Conservation (phyloP, 148 eudicot species). For the Dysphania ambrosioides region DNA sequence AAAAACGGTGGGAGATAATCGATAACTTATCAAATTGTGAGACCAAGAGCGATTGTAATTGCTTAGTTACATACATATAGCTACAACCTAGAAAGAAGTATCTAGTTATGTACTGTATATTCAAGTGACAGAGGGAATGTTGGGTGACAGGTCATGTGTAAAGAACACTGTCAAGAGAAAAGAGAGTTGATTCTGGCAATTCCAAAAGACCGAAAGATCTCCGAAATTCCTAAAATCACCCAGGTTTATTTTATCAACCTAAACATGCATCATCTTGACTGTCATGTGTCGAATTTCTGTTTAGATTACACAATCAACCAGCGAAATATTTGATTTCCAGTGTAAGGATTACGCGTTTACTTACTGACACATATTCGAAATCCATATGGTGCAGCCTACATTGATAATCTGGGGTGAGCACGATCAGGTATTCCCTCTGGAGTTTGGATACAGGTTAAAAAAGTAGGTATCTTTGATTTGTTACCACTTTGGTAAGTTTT, state of each 20-base stretch:
- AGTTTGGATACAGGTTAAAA: conserved; percentile 67
- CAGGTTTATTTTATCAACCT: conserved; percentile 72
- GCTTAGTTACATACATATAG: too few relatives aligned
- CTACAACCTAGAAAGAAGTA: neutral
- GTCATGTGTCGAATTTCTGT: neutral
- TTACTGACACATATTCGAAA: too few relatives aligned
- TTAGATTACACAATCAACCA: too few relatives aligned
- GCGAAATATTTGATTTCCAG: too few relatives aligned
- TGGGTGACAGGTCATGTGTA: conserved; percentile 53
- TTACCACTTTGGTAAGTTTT: neutral
- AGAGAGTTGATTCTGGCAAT: conserved; percentile 58
- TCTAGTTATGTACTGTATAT: neutral
- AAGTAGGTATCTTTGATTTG: conserved; percentile 31
- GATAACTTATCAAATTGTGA: too few relatives aligned
- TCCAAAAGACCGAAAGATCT: conserved; percentile 48
- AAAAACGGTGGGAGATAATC: too few relatives aligned
- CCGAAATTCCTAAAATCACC: conserved; percentile 55
- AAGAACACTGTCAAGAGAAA: conserved; percentile 53
- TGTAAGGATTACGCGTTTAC: neutral
- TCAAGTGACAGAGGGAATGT: neutral
- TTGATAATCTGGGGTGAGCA: conserved; percentile 80
- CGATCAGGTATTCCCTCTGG: conserved; percentile 71
- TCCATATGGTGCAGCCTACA: conserved; percentile 71
- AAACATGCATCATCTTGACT: too few relatives aligned
- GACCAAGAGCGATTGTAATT: too few relatives aligned